Evolutionary conservation across 1,284 basidiomycete species (phyloP), one percentile per base, ranked within the genome.

Genomic region (Apiotrichum gracile): DNA sequence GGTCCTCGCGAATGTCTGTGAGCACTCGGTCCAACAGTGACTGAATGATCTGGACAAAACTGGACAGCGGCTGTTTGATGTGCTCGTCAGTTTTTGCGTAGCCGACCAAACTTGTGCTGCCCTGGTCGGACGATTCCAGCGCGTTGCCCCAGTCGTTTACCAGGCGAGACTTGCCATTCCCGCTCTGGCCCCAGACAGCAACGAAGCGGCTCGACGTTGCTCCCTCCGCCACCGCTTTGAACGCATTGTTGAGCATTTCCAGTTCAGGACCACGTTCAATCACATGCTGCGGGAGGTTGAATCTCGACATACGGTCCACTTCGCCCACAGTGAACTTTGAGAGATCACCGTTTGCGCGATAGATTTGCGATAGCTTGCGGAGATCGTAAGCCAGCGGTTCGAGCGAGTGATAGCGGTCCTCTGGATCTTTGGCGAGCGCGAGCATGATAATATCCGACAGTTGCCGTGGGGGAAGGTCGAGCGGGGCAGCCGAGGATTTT

Each of bases 41-140:
- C 25, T 69, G 60, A 42, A 75, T 70, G 21, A 73, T 54, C 46
- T 73, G 65, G 2, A 66, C 60, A 48, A 73, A 71, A 4, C 66
- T 67, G 1, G 62, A 50, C 9, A 74, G 53, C 0, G 72, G 72
- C 41, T 64, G 62, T 19, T 60, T 51, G 13, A 64, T 57, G 38
- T 66, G 62, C 56, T 74, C 67, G 52, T 70, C 66, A 38, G 64
- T 33, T 45, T 66, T 67, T 22, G 64, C 62, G 25, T 55, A 60
- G 2, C 61, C 72, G 3, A 72, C 57, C 1, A 69, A 46, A 41
- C 62, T 62, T 3, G 48, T 49, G 13, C 49, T 27, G 1, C 57
- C 56, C 5, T 51, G 43, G 16, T 52, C 17, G 8, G 50, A 45
- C 5, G 47, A 37, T 13, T 70, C 67, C 4, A 62, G 37, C 1